Evolutionary conservation across 23 red algal species (phyloP).

Genomic region (Pyropia haitanensis): DNA sequence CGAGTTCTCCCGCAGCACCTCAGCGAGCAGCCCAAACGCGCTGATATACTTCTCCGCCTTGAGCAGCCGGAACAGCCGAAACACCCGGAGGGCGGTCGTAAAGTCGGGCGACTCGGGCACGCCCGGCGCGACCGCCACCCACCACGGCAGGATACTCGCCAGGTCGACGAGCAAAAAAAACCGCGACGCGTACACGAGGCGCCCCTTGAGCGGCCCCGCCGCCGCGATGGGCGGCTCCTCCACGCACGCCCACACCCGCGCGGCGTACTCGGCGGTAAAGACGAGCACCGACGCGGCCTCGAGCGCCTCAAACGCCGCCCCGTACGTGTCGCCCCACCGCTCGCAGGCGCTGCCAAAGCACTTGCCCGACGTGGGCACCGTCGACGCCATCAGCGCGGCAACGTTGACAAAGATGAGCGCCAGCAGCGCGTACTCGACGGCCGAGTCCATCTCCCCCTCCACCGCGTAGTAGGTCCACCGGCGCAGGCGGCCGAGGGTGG

Average conservation of each 20-base stretch:
- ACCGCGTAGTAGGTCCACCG: slow-evolving; percentile 29
- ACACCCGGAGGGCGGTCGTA: slow-evolving; percentile 55
- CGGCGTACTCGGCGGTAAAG: slow-evolving; percentile 69
- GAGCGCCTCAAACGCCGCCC: slow-evolving; percentile 34
- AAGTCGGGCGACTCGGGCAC: slow-evolving; percentile 41
- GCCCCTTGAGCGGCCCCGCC: slow-evolving; percentile 39
- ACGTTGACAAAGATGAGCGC: slow-evolving; percentile 64
- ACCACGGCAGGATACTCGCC: slow-evolving; percentile 53
- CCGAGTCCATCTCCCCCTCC: slow-evolving; percentile 68
- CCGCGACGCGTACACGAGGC: slow-evolving; percentile 33
- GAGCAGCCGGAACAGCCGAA: slow-evolving; percentile 73
- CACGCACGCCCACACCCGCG: slow-evolving; percentile 59
- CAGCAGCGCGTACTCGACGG: slow-evolving; percentile 51
- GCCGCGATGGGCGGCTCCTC: slow-evolving; percentile 28
- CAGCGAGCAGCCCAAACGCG: slow-evolving; percentile 54
- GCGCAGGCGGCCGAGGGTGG: too few species aligned
- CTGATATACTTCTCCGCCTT: slow-evolving; percentile 75
- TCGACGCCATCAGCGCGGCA: slow-evolving; percentile 25
- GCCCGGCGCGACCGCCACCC: slow-evolving; percentile 20
- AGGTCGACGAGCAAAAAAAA: slow-evolving; percentile 71
- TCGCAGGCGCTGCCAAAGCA: slow-evolving; percentile 33
- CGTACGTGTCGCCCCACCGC: slow-evolving; percentile 53
- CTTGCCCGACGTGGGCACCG: slow-evolving; percentile 29
- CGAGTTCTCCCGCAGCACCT: slow-evolving; percentile 58
- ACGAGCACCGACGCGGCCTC: slow-evolving; percentile 57